Evolutionary conservation across 1,284 basidiomycete genomes (phyloP), one percentile per base, ranked within the genome.

Genomic region (Grifola frondosa): DNA sequence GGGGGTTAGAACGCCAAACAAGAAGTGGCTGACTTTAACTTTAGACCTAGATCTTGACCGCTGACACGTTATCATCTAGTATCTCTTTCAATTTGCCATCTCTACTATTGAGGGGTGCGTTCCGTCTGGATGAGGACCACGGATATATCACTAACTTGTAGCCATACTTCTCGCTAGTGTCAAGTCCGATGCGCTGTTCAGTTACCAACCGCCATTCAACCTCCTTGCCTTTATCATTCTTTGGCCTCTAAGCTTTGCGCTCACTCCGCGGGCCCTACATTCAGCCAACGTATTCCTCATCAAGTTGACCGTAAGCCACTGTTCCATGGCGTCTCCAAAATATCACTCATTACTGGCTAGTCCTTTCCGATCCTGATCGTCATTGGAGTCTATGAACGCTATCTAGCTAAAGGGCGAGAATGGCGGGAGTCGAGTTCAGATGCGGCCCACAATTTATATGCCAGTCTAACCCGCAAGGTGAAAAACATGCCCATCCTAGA

Each of bases 131-230:
- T n/a, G n/a, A n/a, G n/a, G n/a, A n/a, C n/a, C n/a, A n/a, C n/a
- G n/a, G n/a, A n/a, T 25, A 22, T 3, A 5, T 8, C 9, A 8
- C 21, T 17, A 19, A n/a, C 21, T 15, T 15, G 13, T 5, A 10
- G 29, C 24, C 30, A 31, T 31, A 8, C 30, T 28, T 12, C n/a
- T 26, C 4, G 33, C 25, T 50, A 89, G 88, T 8, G 87, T 92
- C 59, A 91, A 92, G 63, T 84, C 84, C 6, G 91, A 94, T 62
- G 88, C 88, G 0, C 69, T 96, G n/a, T 91, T 95, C 68, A 91
- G 86, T 38, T 95, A 94, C 61, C 83, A 92, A 52, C 90, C 88
- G 2, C 90, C 91, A 0, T 91, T 91, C 73, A 91, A 90, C 55
- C 70, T 91, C 22, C 64, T 88, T 24, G 91, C 92, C 0, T 83